These are phyloP conservation scores for Picea glauca DNA, from an alignment of 75 land plant species.

Conservation along the genomic window DNA sequence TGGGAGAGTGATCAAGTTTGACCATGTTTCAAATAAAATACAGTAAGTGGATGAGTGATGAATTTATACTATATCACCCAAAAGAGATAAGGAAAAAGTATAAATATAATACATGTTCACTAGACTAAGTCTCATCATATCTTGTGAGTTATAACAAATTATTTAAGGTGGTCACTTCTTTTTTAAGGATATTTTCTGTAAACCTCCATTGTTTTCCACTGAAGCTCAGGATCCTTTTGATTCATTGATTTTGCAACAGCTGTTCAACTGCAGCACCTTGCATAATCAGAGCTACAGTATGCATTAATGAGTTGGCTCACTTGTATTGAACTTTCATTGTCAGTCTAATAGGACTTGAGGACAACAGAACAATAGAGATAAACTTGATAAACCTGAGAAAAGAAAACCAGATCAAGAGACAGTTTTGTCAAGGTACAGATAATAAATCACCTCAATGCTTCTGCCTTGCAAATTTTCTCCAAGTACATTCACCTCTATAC, in stretches of 20 bases:
- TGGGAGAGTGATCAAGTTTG: not conserved
- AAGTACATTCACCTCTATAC: conserved; percentile 6
- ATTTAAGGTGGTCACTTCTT: not conserved
- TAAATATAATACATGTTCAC: not conserved
- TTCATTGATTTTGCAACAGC: not conserved
- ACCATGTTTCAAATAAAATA: not conserved
- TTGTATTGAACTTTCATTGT: not conserved
- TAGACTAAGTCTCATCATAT: not conserved
- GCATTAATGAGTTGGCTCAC: not conserved
- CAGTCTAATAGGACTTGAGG: not conserved
- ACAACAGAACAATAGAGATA: not conserved
- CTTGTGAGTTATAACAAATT: not conserved
- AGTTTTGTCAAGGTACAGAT: not conserved
- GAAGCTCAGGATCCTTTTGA: not conserved
- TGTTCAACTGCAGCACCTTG: not conserved
- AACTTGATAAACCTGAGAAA: not conserved
- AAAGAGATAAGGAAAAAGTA: too few species aligned
- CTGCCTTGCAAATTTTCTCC: conserved; percentile 8
- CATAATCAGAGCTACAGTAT: not conserved
- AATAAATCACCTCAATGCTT: not conserved
- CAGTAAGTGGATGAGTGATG: not conserved
- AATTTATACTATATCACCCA: not conserved
- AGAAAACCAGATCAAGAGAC: not conserved
- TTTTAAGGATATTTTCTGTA: not conserved
- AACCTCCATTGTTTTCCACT: not conserved